Conservation (phyloP, 192 early-diverging fungal species). For the Mortierella claussenii region DNA sequence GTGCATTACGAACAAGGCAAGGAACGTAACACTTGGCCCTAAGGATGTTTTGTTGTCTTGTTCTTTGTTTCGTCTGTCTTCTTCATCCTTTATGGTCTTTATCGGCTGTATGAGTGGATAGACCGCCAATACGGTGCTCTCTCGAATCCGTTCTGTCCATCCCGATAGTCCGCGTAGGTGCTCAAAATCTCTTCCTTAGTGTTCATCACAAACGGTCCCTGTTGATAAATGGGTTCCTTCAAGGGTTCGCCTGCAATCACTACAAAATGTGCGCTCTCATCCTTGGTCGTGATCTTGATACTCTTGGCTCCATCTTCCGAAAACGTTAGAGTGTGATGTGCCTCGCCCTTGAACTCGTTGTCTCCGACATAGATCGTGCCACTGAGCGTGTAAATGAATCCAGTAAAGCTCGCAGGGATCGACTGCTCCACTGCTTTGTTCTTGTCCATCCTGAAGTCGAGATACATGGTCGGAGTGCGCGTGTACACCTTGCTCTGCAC, state of each 20-base stretch:
- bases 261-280: constrained; percentile 21
- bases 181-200: constrained; percentile 61
- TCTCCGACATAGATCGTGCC: constrained; percentile 13
- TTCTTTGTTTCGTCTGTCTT: not conserved
- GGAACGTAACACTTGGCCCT: not conserved
- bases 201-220: constrained; percentile 80
- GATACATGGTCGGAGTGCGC: constrained; percentile 41
- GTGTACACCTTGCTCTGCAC: constrained; percentile 26
- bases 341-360: constrained; percentile 4
- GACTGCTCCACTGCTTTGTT: constrained; percentile 21
- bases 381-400: constrained; percentile 16
- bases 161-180: constrained; percentile 68
- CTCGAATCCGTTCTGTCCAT: constrained; percentile 74
- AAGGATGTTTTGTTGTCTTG: not conserved
- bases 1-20: too few species aligned
- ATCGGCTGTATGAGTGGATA: not conserved
- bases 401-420: constrained; percentile 28
- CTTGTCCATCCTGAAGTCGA: constrained; percentile 36
- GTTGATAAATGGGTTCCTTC: constrained; percentile 62
- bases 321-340: constrained; percentile 15
- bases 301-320: constrained; percentile 15
- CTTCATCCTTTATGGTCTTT: too few species aligned
- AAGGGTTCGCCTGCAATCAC: constrained; percentile 61
- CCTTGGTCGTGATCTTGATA: constrained; percentile 35
- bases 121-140: constrained; percentile 61